Evolutionary conservation across 2,329 filamentous ascomycete genomes (phyloP), one percentile per base, ranked within the genome.

Genomic region (Neoarthrinium moseri): DNA sequence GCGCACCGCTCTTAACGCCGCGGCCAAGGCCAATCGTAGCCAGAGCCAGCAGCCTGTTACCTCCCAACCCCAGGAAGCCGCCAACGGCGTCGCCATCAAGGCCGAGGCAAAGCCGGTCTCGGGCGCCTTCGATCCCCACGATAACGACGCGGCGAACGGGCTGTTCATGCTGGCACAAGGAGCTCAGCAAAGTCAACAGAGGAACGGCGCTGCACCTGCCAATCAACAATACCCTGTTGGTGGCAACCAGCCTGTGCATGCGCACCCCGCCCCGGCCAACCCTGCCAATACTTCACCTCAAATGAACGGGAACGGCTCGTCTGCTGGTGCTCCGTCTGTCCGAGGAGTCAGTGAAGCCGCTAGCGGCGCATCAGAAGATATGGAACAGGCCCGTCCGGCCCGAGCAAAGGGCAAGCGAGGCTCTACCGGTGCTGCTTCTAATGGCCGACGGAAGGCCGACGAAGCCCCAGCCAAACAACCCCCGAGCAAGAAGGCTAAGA

Each of bases 81-180:
- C 69, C 36, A 74, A 74, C 64, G 70, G 64, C 33, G 55, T 61
- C 6, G 50, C 62, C 5, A 58, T 69, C 13, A 80, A 83, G 65
- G 40, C 70, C 6, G 74, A 80, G 55, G 47, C 67, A 12, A 82
- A 76, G 57, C 69, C 77, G 10, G 62, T 73, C 1, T 67, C 78
- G 1, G 86, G 89, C 44, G 80, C 85, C 4, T 95, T 91, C 61
- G 87, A 91, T 48, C 88, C 91, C 33, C 90, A 95, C 67, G 92
- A 96, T 43, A 95, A 92, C 58, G 92, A 96, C 70, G 94, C 92
- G 34, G 94, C 92, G 42, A 97, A 96, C 63, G 91, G 94, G 23
- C 76, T 99, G 1, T 95, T 90, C 58, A 86, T 96, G 80, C 77
- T 99, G 48, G 91, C 94, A 1, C 85, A 89, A 60, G 83, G 84